Evolutionary conservation across 1,139 yeast genomes (phyloP).

Genomic region (Blastobotrys persicus): DNA sequence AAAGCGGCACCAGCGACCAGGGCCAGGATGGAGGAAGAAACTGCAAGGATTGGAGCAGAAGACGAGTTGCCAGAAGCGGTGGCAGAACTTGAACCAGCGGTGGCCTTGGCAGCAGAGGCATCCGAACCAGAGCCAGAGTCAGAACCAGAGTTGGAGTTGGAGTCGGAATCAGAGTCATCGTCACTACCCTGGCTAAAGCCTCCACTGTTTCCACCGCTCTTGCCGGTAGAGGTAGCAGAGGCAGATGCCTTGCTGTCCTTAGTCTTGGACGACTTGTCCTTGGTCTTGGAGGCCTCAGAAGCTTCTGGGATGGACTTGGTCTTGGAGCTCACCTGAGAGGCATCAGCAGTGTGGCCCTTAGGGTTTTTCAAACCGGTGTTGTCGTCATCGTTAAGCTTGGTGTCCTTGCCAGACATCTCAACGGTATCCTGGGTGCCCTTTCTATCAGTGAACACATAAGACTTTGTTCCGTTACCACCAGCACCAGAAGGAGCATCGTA

Average conservation of each 20-base stretch:
- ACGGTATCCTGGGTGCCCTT: conserved; percentile 49
- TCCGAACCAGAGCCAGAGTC: conserved; percentile 17
- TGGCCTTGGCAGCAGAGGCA: conserved; percentile 6
- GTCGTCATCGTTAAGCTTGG: conserved; percentile 55
- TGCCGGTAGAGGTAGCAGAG: conserved; percentile 13
- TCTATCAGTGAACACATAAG: conserved; percentile 52
- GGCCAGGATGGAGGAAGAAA: conserved; percentile 10
- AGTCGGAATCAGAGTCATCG: conserved; percentile 17
- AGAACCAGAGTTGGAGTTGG: conserved; percentile 16
- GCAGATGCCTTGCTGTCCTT: conserved; percentile 6
- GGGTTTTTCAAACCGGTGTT: conserved; percentile 53
- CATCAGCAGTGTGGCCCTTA: conserved; percentile 39
- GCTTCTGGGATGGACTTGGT: conserved; percentile 14
- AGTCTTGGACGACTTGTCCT: conserved; percentile 23
- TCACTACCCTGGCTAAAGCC: conserved; percentile 19
- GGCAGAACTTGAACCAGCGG: conserved; percentile 6
- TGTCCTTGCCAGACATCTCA: conserved; percentile 56
- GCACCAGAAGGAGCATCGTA: conserved; percentile 65
- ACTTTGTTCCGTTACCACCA: conserved; percentile 46
- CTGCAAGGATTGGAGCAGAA: conserved; percentile 12
- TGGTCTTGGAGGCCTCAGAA: conserved; percentile 10
- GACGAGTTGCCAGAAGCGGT: conserved; percentile 16
- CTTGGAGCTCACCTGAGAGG: conserved; percentile 20
- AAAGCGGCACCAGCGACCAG: conserved; percentile 5
- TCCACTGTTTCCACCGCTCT: conserved; percentile 5